phyloP scores from a whole-genome alignment of 2,329 filamentous ascomycete genomes.

The Fusarium burgessii region DNA sequence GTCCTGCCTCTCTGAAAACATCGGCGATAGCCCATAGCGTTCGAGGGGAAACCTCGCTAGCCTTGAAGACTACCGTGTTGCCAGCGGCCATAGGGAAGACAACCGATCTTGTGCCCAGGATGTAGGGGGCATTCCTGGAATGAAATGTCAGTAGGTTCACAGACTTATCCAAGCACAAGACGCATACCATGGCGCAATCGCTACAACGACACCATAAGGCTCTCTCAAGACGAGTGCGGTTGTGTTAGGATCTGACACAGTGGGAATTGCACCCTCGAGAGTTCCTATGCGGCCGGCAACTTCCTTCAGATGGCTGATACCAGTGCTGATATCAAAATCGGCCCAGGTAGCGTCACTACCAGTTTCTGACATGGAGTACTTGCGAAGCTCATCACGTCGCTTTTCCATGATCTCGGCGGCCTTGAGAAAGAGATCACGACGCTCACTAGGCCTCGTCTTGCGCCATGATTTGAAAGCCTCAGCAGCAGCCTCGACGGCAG shows the following conservation, averaged over 20 bases:
- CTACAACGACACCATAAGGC: slow-evolving; percentile 82
- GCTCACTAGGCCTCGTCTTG: slow-evolving; percentile 67
- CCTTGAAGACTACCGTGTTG: slow-evolving; percentile 82
- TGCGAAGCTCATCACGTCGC: slow-evolving; percentile 69
- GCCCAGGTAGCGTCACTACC: slow-evolving; percentile 55
- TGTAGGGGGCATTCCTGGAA: slow-evolving; percentile 67
- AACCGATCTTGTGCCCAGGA: slow-evolving; percentile 66
- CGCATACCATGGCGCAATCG: slow-evolving; percentile 82
- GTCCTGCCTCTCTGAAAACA: slow-evolving; percentile 77
- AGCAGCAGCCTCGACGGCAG: slow-evolving; percentile 67
- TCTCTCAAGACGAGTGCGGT: slow-evolving; percentile 76
- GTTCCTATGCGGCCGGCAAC: slow-evolving; percentile 57
- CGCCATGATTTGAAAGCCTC: slow-evolving; percentile 78
- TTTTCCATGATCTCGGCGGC: slow-evolving; percentile 73
- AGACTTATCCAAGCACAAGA: not conserved
- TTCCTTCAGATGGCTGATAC: slow-evolving; percentile 57
- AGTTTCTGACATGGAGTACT: slow-evolving; percentile 68
- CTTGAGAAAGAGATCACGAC: slow-evolving; percentile 77
- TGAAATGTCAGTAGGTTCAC: not conserved
- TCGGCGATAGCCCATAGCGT: slow-evolving; percentile 72
- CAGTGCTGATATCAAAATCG: slow-evolving; percentile 54
- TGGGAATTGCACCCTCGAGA: slow-evolving; percentile 54
- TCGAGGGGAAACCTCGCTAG: slow-evolving; percentile 74
- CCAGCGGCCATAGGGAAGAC: slow-evolving; percentile 77
- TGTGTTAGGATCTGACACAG: slow-evolving; percentile 46